Evolutionary conservation across 495 filamentous ascomycete genomes (phyloP).

Genomic region (Staphylotrichum tortipilum): DNA sequence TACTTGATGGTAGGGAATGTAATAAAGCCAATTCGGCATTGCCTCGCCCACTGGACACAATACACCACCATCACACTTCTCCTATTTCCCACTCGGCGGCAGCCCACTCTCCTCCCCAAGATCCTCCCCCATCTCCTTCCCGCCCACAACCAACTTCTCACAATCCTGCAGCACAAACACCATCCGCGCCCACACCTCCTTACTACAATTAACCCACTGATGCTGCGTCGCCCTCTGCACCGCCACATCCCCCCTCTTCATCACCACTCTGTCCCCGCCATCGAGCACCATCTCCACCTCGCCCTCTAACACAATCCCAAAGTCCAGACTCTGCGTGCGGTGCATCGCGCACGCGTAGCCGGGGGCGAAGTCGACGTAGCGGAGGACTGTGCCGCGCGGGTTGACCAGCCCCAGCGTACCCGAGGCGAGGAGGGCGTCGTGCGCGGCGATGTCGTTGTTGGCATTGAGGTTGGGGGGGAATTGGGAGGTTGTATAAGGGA

Average conservation of each 20-base stretch:
- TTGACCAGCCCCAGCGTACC: constrained; percentile 39
- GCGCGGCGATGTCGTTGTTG: constrained; percentile 43
- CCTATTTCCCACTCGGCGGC: constrained; percentile 35
- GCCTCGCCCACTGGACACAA: no score
- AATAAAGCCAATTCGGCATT: no score
- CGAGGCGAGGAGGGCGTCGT: constrained; percentile 22
- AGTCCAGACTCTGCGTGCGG: constrained; percentile 64
- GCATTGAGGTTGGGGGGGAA: constrained; percentile 46
- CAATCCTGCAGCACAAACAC: constrained; percentile 50
- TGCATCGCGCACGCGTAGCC: constrained; percentile 53
- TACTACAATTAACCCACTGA: constrained; percentile 52
- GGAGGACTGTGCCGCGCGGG: constrained; percentile 46
- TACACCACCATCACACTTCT: no score
- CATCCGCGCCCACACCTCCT: constrained; percentile 49
- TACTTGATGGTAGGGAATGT: no score
- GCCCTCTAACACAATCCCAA: constrained; percentile 70
- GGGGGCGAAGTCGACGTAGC: constrained; percentile 55
- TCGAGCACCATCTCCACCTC: constrained; percentile 57
- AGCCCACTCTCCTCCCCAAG: constrained; percentile 24
- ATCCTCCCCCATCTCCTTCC: constrained; percentile 41
- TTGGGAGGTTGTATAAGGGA: constrained; percentile 42
- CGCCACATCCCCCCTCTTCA: constrained; percentile 54
- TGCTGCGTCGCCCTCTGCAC: constrained; percentile 64
- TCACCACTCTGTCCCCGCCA: constrained; percentile 41
- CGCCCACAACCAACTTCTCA: constrained; percentile 34